Conservation (phyloP, 306 rosid species). For the barrel medic (Medicago truncatula) region MtrunA17r5.0-ANR NC_053044.1:42991001-42991500, state of each 20-base stretch:
- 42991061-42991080: slow-evolving; percentile 13
- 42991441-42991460: slow-evolving; percentile 62
- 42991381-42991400: slow-evolving; percentile 78
- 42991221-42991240: slow-evolving; percentile 33
- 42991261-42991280: not conserved
- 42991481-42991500: not conserved
- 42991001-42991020: no score
- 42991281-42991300: slow-evolving; percentile 12
- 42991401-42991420: slow-evolving; percentile 73
- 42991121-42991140: slow-evolving; percentile 98
- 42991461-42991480: slow-evolving; percentile 2
- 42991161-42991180: slow-evolving; percentile 91
- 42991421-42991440: slow-evolving; percentile 75
- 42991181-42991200: slow-evolving; percentile 93
- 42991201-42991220: slow-evolving; percentile 56
- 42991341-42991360: slow-evolving; percentile 73
- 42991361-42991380: slow-evolving; percentile 96
- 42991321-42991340: slow-evolving; percentile 33
- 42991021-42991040: not conserved
- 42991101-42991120: slow-evolving; percentile 93
- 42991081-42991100: slow-evolving; percentile 34
- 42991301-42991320: not conserved
- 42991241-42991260: slow-evolving; percentile 24
- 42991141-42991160: slow-evolving; percentile 96
- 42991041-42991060: not conserved